These are phyloP conservation scores for Dichotomopilus funicola DNA, from an alignment of 2,329 filamentous ascomycete genomes.

Conservation along the genomic window DNA sequence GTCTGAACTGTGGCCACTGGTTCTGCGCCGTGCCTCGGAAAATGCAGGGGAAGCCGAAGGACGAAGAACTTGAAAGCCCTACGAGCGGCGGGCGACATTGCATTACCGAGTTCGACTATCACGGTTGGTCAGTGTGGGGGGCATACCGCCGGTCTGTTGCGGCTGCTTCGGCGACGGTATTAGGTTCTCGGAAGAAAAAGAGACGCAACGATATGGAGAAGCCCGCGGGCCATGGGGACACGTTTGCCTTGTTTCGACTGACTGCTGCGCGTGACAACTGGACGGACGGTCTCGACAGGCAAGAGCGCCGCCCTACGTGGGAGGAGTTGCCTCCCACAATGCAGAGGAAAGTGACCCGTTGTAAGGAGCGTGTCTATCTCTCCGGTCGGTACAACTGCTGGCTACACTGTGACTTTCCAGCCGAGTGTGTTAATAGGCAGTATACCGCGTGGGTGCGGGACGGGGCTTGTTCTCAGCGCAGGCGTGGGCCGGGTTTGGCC, in stretches of 20 bases:
- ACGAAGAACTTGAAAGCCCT: background rate
- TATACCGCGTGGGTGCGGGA: background rate
- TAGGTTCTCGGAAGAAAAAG: background rate
- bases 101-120: constrained; percentile 30
- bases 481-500: background rate
- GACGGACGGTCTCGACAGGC: background rate
- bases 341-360: background rate
- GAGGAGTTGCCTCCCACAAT: background rate
- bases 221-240: background rate
- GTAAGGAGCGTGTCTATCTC: constrained; percentile 21
- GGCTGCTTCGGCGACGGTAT: background rate
- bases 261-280: background rate
- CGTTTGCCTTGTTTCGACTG: constrained; percentile 9
- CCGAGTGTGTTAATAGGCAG: constrained; percentile 21
- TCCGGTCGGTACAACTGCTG: constrained; percentile 21
- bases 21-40: constrained; percentile 28
- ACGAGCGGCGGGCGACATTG: constrained; percentile 13
- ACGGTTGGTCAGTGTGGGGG: constrained; percentile 26
- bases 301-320: background rate
- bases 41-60: background rate
- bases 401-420: constrained; percentile 26
- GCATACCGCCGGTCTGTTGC: constrained; percentile 25
- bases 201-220: background rate
- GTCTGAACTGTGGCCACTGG: constrained; percentile 34
- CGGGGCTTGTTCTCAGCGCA: background rate